These are phyloP conservation scores for Anisogramma anomala DNA, from an alignment of 2,329 filamentous ascomycete genomes.

Conservation along the genomic window DNA sequence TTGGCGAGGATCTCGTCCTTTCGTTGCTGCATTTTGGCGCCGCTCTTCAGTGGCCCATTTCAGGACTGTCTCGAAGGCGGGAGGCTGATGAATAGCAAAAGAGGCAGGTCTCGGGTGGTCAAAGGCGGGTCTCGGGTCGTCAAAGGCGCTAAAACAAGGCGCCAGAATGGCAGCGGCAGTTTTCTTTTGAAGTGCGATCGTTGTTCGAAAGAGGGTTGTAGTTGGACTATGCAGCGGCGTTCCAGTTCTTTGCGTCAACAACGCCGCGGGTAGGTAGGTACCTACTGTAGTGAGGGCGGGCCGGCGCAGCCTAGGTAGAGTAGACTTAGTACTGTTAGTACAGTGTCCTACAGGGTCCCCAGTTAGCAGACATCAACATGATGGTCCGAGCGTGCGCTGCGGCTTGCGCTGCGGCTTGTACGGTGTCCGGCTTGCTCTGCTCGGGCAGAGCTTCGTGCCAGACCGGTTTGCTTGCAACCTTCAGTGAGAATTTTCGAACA, in stretches of 20 bases:
- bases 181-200: no score
- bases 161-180: no score
- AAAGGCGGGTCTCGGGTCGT: not conserved
- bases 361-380: no score
- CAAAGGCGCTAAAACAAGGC: not conserved
- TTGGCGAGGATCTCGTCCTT: conserved; percentile 95
- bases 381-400: not conserved
- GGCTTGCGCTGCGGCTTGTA: no score
- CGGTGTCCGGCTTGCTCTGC: not conserved
- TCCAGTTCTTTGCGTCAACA: conserved; percentile 1
- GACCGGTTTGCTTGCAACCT: no score
- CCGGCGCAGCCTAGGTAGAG: no score
- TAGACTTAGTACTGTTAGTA: no score
- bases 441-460: not conserved
- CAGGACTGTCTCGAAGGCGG: conserved; percentile 21
- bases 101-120: no score
- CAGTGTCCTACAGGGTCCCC: no score
- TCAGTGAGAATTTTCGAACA: no score
- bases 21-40: conserved; percentile 57
- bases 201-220: not conserved
- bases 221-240: not conserved
- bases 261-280: not conserved
- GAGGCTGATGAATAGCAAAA: not conserved
- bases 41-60: conserved; percentile 34
- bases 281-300: no score